Percentiles rank a stretch among this genome's conserved stretches.
phyloP scores from a whole-genome alignment of 2,329 filamentous ascomycete species.

The Cordyceps javanica region DNA sequence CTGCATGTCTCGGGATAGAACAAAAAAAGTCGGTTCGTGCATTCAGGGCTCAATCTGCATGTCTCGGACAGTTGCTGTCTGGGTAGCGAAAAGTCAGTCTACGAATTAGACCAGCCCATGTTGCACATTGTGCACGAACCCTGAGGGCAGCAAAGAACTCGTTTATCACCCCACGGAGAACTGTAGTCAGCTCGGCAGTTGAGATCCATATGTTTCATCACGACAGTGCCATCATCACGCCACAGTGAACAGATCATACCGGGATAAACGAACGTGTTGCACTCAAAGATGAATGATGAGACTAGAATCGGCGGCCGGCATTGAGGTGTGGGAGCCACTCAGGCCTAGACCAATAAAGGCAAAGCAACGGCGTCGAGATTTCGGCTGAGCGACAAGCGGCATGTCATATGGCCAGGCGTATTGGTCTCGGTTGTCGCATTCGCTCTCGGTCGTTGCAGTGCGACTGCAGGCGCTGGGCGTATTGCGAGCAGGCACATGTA shows the following conservation, averaged over 20 bases:
- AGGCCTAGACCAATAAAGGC: neutral
- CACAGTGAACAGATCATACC: neutral
- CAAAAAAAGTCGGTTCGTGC: neutral
- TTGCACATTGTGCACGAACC: neutral
- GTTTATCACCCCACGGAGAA: neutral
- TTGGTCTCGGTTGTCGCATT: neutral
- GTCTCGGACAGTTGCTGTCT: neutral
- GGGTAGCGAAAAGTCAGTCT: neutral
- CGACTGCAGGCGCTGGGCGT: neutral
- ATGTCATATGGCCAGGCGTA: neutral
- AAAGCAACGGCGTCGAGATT: neutral
- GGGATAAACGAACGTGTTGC: neutral
- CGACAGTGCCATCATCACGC: neutral
- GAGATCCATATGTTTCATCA: neutral
- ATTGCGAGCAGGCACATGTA: neutral
- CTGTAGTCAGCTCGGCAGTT: neutral
- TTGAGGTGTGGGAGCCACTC: neutral
- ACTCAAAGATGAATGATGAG: neutral
- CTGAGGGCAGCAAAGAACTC: neutral
- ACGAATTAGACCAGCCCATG: neutral
- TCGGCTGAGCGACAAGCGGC: neutral
- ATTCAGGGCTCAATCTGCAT: neutral
- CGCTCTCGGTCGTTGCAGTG: neutral
- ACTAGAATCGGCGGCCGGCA: neutral
- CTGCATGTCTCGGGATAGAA: neutral